Evolutionary conservation across 108 stramenopile species (phyloP), one percentile per base, ranked within the genome.

Genomic region (Licmophora abbreviata): DNA sequence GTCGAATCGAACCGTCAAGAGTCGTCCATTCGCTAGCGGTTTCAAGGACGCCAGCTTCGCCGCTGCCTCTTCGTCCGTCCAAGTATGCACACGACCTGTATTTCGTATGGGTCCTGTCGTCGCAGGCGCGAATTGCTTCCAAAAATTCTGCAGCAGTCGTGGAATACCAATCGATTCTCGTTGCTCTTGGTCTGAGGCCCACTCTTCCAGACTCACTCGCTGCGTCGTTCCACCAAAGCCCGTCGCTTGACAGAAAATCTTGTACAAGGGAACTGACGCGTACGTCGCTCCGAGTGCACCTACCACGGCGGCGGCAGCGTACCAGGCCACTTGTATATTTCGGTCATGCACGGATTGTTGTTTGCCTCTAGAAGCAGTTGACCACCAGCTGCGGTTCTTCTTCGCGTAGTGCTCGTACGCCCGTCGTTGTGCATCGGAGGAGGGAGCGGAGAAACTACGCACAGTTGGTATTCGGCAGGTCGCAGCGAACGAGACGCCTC

Each of bases 171-270:
- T 61, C 20, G 30, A 30, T 35, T 67, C 66, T n/a, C 70, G 42
- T 14, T 35, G 42, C 10, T 76, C 70, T 21, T 50, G 48, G 9
- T 37, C 36, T 26, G 64, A 40, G 2, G 70, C 74, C 70, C 70
- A 76, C 23, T 76, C 69, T 22, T 59, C 24, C 21, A 91, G 63
- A 42, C 59, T 66, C 2, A 91, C 84, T 6, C 88, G 68, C 59
- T 97, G 96, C 8, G 95, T 97, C 0, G 96, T 97, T 2, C 97
- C 97, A 8, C 99, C 99, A 68, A 97, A 99, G 0, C 99, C 99
- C 0, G 99, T 99, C 5, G 88, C 90, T 63, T 97, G 95, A 68
- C 99, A 99, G 57, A 99, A 99, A n/a, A 93, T 80, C 51, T 98
- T 98, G 78, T 99, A 99, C 22, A 98, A 63, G 0, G 99, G 99